Evolutionary conservation across 1,139 yeast genomes (phyloP).

Genomic region (Saccharomyces hybrid): DNA sequence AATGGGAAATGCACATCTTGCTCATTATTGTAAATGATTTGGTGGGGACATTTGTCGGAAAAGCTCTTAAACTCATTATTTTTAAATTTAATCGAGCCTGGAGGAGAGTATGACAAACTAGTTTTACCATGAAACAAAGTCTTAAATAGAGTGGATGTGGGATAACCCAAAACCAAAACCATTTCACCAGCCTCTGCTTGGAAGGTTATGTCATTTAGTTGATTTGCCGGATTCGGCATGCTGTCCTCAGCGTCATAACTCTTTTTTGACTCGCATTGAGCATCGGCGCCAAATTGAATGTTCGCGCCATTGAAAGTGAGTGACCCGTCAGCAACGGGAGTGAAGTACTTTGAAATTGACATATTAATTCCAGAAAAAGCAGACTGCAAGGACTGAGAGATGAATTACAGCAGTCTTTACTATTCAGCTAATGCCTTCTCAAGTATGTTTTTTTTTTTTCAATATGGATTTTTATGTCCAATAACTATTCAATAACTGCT

Average conservation of each 20-base stretch:
- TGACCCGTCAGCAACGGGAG: constrained; percentile 21
- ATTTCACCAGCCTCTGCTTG: constrained; percentile 28
- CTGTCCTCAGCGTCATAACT: not conserved
- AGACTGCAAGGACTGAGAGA: not conserved
- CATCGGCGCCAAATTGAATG: constrained; percentile 7
- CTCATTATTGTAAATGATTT: constrained; percentile 42
- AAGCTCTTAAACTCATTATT: constrained; percentile 21
- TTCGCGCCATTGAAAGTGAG: constrained; percentile 22
- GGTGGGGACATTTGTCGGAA: constrained; percentile 25
- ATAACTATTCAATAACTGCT: not conserved
- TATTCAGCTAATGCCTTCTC: not conserved
- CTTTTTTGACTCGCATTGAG: constrained; percentile 2
- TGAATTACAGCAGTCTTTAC: not conserved
- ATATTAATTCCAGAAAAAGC: constrained; percentile 4
- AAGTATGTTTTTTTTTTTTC: not conserved
- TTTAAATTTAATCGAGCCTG: constrained; percentile 22
- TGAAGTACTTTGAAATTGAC: constrained; percentile 22
- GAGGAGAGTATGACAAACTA: constrained; percentile 31
- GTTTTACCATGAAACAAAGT: constrained; percentile 17
- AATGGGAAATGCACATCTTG: constrained; percentile 44
- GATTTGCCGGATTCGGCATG: not conserved
- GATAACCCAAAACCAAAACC: constrained; percentile 23
- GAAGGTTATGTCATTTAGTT: constrained; percentile 19
- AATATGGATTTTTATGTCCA: not conserved
- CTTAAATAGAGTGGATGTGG: constrained; percentile 20